Evolutionary conservation across 1,284 basidiomycete species (phyloP).

Genomic region (Ustilago tritici): DNA sequence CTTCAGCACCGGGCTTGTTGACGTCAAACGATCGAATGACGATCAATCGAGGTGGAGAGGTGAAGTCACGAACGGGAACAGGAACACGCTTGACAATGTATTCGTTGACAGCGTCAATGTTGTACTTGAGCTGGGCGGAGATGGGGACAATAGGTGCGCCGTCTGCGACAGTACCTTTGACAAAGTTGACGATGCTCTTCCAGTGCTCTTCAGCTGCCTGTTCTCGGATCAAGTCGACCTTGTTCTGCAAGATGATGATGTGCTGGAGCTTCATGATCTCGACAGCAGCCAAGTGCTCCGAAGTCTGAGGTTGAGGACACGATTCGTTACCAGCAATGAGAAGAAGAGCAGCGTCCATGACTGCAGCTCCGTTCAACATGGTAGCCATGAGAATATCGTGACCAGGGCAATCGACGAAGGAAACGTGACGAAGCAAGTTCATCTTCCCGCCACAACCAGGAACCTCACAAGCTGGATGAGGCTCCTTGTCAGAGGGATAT

Average conservation of each 20-base stretch:
- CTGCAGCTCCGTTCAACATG: conserved; percentile 99
- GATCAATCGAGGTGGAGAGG: conserved; percentile 89
- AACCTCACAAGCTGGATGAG: conserved; percentile 90
- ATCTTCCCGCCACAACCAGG: conserved; percentile 90
- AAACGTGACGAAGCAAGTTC: conserved; percentile 83
- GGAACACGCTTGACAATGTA: conserved; percentile 98
- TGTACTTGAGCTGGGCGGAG: conserved; percentile 97
- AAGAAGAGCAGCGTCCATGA: conserved; percentile 96
- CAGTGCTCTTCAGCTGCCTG: conserved; percentile 68
- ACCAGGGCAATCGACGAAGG: conserved; percentile 83
- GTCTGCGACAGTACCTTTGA: conserved; percentile 86
- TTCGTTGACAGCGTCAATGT: conserved; percentile 99
- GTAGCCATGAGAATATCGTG: conserved; percentile 90
- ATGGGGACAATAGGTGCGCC: conserved; percentile 97
- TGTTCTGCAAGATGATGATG: conserved; percentile 90
- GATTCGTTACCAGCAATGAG: conserved; percentile 97
- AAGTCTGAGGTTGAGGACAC: conserved; percentile 98
- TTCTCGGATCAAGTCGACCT: conserved; percentile 69
- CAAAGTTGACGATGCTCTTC: conserved; percentile 67
- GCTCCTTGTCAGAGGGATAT: conserved; percentile 93
- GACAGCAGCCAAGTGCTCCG: conserved; percentile 96
- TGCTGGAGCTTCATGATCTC: conserved; percentile 99
- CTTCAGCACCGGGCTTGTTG: conserved; percentile 97
- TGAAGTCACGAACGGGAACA: conserved; percentile 92
- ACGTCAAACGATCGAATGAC: conserved; percentile 99